A percentile compares a stretch with the other conserved stretches of the same genome.
These are phyloP conservation scores for Hypomyces rosellus DNA, from an alignment of 2,329 filamentous ascomycete genomes.

Conservation along the genomic window DNA sequence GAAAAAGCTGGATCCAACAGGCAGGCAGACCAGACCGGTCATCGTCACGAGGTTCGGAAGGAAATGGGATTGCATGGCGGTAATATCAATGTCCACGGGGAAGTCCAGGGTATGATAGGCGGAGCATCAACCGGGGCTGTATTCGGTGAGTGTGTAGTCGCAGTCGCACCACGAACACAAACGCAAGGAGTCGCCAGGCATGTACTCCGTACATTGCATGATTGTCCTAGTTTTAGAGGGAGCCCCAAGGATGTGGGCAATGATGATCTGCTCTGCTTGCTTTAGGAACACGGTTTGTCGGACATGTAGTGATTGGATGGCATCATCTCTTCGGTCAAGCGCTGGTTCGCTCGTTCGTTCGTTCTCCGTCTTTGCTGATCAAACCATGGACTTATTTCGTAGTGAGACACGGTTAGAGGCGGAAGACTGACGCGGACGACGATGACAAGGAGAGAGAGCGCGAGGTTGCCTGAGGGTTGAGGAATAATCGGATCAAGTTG, in stretches of 20 bases:
- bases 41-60: slow-evolving; percentile 8
- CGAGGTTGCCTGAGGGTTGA: background rate
- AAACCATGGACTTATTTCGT: background rate
- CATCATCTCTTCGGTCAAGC: background rate
- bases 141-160: slow-evolving; percentile 6
- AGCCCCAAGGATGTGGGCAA: background rate
- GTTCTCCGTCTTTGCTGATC: background rate
- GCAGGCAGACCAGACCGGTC: background rate
- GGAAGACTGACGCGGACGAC: background rate
- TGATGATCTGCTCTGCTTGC: background rate
- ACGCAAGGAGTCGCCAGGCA: background rate
- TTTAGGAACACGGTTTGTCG: background rate
- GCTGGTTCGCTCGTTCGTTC: background rate
- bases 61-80: slow-evolving; percentile 3
- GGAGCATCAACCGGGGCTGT: slow-evolving; percentile 4
- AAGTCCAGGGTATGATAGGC: slow-evolving; percentile 10
- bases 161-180: background rate
- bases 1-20: background rate
- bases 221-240: too few relatives aligned
- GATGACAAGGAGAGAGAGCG: background rate
- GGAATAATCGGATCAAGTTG: too few relatives aligned
- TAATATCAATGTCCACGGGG: slow-evolving; percentile 5
- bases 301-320: slow-evolving; percentile 1
- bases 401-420: background rate
- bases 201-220: background rate